Evolutionary conservation across 2,329 filamentous ascomycete genomes (phyloP), one percentile per base, ranked within the genome.

Genomic region (Neocatenulostroma microsporum): DNA sequence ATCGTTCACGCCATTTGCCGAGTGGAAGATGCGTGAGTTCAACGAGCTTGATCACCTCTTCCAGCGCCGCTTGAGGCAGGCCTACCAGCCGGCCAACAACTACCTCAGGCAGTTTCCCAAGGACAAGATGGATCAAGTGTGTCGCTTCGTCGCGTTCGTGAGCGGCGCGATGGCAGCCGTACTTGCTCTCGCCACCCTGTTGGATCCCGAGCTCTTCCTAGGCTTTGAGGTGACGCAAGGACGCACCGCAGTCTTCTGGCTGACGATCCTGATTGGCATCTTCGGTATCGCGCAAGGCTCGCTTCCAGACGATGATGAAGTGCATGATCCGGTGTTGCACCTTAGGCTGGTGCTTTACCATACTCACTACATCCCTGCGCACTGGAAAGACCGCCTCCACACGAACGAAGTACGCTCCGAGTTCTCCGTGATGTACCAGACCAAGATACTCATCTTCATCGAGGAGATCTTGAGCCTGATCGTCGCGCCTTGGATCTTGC

Each of bases 1-100:
- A 26, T 81, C 87, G 47, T 98, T 95, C 57, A 96, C 89, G 0
- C 84, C 87, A 1, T 74, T 94, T 34, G 91, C 91, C 0, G 84
- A 94, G 58, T 98, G 91, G 91, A 96, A 95, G 54, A 95, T 98
- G 46, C 81, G 91, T 31, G 89, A 96, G 58, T 98, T 96, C 71
- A 98, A 98, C 54, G 91, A 98, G 60, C 72, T 98, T 1, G 82
- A 82, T 39, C 91, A 98, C 60, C 72, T 96, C 2, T 98, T 96
- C 53, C 76, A 87, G 42, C 84, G 89, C 46, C 79, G 91, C 14
- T 70, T 89, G 27, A 88, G 94, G 47, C 93, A 96, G 82, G 94
- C 91, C 1, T 87, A 91, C 54, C 88, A 89, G 0, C 95, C 86
- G 57, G 89, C 91, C 2, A 86, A 82, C 21, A 78, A 86, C 31